Percentiles rank a stretch among this genome's conserved stretches.
Conservation (phyloP, 2,329 filamentous ascomycete genomes). For the Fusarium palustre region DNA sequence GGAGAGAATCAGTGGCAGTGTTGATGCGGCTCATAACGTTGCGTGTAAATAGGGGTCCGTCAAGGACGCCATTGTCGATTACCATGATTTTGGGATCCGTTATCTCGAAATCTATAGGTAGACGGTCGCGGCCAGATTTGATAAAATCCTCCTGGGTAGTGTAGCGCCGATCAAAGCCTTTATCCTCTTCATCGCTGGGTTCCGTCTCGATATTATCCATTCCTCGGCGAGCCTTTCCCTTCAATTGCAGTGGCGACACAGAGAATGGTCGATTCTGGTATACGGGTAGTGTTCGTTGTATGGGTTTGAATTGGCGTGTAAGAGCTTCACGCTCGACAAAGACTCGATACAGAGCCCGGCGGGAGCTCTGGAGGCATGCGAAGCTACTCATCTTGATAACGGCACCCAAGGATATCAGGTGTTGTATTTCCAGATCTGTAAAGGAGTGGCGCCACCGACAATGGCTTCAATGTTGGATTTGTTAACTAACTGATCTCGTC, state of each 20-base stretch:
- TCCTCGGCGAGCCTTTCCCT: neutral
- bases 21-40: constrained; percentile 57
- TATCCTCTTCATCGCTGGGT: constrained; percentile 31
- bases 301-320: constrained; percentile 38
- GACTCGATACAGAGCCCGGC: constrained; percentile 60
- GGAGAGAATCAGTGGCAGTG: constrained; percentile 54
- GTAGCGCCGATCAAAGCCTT: constrained; percentile 51
- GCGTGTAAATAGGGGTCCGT: constrained; percentile 54
- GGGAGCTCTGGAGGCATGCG: constrained; percentile 58
- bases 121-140: constrained; percentile 52
- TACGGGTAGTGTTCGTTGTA: constrained; percentile 7
- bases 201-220: neutral
- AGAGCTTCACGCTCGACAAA: constrained; percentile 55
- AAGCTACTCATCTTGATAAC: constrained; percentile 53
- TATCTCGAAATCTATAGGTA: constrained; percentile 61
- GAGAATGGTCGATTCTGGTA: constrained; percentile 37
- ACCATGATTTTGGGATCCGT: constrained; percentile 57
- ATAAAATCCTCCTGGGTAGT: constrained; percentile 51
- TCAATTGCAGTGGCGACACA: constrained; percentile 15
- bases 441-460: constrained; percentile 22
- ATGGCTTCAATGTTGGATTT: constrained; percentile 25
- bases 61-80: constrained; percentile 54
- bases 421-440: neutral
- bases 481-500: constrained; percentile 25
- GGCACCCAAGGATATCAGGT: neutral